Base-by-base conservation (phyloP, 2,329 filamentous ascomycete genomes). In the Colletotrichum sidae region DNA sequence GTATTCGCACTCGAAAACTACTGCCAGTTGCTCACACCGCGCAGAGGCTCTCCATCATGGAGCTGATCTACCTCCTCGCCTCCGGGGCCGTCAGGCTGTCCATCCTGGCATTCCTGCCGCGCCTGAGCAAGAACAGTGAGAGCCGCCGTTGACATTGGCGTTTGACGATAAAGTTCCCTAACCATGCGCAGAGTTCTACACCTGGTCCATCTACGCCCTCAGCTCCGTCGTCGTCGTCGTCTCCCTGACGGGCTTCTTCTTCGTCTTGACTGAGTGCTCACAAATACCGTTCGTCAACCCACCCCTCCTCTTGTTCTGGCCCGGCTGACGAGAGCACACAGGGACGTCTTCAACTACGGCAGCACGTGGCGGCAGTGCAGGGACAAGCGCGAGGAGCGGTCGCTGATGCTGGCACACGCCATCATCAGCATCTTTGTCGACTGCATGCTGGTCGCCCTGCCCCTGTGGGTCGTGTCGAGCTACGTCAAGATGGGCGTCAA, bases 401-500 rank as follows among this genome's bases (percentile, higher is more conserved):
- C 51, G 11, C 75, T 80, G 71, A 75, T 80, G 73, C 70, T 73
- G 47, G 69, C 71, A 1, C 75, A 79, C 54, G 72, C 72, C n/a
- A 62, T 71, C 12, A 60, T 75, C 10, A 73, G 75, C 35, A 69
- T 78, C 9, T 69, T 74, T 37, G 69, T 80, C 6, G 79, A 81
- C 47, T 55, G 76, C 9, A 65, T 71, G 42, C 71, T 80, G 9
- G 67, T 80, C 25, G 66, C 71, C 4, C 69, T 81, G 33, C 76
- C 78, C 2, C 73, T 78, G 34, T 80, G 74, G 75, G 73, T 78
- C 11, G 74, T 80, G 33, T 70, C 72, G 12, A 73, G 52, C 42
- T 79, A 77, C 58, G 77, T 78, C 72, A 76, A 75, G 55, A 76
- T 71, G 49, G 76, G 75, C 0, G 61, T 68, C 15, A 74, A 74